These are phyloP conservation scores for Populus alba DNA, from an alignment of 345 rosid genomes.

Conservation along the genomic window DNA sequence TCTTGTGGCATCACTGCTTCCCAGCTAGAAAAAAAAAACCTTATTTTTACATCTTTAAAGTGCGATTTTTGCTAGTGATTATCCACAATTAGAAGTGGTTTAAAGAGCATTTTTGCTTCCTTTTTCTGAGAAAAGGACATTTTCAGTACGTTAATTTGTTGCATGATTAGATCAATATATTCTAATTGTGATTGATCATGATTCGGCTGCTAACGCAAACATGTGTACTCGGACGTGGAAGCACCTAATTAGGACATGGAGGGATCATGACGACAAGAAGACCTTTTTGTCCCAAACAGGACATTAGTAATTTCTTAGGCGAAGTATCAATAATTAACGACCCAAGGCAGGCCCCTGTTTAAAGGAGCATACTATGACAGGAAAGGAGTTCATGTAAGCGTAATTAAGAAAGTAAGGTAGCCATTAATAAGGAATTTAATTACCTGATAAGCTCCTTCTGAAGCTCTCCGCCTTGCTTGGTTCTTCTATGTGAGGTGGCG, in stretches of 20 bases:
- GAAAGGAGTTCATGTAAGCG: not conserved
- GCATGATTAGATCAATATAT: not conserved
- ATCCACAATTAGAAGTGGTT: not conserved
- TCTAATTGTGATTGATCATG: not conserved
- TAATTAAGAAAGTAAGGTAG: not conserved
- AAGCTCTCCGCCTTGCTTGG: slow-evolving; percentile 28
- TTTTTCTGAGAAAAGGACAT: not conserved
- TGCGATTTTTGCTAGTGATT: not conserved
- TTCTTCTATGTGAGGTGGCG: slow-evolving; percentile 29
- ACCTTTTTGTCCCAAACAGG: not conserved
- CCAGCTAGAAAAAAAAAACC: not conserved
- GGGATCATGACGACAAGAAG: not conserved
- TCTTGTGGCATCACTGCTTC: not conserved
- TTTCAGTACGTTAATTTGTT: not conserved
- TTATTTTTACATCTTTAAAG: no score
- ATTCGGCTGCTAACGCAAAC: not conserved
- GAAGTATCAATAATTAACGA: not conserved
- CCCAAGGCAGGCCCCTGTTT: not conserved
- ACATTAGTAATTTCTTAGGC: not conserved
- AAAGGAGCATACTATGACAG: not conserved
- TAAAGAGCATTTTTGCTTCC: not conserved
- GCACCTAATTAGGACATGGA: not conserved
- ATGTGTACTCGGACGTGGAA: not conserved
- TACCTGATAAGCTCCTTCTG: slow-evolving; percentile 30
- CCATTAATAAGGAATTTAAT: not conserved